Percentiles rank a stretch among this genome's conserved stretches.
These are phyloP conservation scores for Lunasporangiospora selenospora DNA, from an alignment of 192 early-diverging fungal species.

Conservation along the genomic window DNA sequence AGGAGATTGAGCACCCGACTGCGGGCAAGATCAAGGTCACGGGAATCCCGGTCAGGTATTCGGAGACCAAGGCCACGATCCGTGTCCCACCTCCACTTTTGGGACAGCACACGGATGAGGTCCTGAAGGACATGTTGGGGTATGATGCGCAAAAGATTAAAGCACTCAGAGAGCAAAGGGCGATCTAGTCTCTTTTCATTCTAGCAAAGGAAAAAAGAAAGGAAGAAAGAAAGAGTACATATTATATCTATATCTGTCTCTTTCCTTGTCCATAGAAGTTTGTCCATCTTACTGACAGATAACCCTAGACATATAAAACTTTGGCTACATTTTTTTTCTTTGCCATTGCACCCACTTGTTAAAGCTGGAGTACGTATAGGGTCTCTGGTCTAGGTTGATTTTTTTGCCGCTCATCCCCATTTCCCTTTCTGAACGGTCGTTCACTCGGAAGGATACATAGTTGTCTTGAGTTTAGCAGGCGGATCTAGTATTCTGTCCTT, in stretches of 20 bases:
- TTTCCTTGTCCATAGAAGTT: background rate
- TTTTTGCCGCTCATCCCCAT: no score
- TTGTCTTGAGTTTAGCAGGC: no score
- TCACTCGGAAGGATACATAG: no score
- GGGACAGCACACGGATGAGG: slow-evolving; percentile 88
- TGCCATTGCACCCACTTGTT: no score
- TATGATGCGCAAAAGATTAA: slow-evolving; percentile 68
- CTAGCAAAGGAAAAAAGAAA: background rate
- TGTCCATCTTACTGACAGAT: no score
- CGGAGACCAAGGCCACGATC: slow-evolving; percentile 65
- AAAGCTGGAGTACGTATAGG: no score
- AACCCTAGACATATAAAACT: no score
- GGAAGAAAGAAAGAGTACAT: background rate
- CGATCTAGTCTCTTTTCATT: slow-evolving; percentile 26
- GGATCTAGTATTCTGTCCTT: no score
- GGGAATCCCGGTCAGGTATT: slow-evolving; percentile 80
- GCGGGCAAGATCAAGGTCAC: slow-evolving; percentile 81
- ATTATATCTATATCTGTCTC: background rate
- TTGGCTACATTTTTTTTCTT: no score
- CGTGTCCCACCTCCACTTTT: slow-evolving; percentile 80
- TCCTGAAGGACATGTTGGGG: slow-evolving; percentile 69
- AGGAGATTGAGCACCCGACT: slow-evolving; percentile 82
- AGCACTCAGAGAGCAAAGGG: slow-evolving; percentile 41
- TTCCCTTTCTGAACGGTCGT: no score
- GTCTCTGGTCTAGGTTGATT: no score